Base-by-base conservation (phyloP, 495 filamentous ascomycete genomes). In the Penicillium pulvis region DNA sequence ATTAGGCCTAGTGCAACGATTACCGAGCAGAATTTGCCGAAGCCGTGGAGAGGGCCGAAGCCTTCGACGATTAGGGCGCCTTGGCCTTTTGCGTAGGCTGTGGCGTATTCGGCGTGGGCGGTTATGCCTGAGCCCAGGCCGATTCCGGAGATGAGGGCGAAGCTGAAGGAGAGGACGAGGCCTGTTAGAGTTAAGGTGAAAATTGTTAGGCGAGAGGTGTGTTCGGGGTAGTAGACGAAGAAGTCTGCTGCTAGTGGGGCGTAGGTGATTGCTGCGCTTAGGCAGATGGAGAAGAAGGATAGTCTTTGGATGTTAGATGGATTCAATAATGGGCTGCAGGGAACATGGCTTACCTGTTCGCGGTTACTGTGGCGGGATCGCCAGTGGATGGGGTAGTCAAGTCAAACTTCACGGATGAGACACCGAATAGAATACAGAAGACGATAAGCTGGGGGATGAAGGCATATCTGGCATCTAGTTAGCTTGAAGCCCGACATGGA, bases 11-110 rank as follows among this genome's bases (percentile, higher is more conserved):
- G 74, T 0, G 87, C 86, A 8, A 88, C 75, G n/a, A 93, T 67
- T 1, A 91, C 87, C 19, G 82, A 80, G 68, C 86, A 88, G 76
- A 91, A 88, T 60, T 86, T 86, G 43, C 89, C 89, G 59, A 93
- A 93, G 0, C 73, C 74, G 41, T 83, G 81, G 0, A 91, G 76
- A 0, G 84, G 81, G 3, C 70, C 74, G 65, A 82, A 89, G 19
- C 81, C 88, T 63, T 85, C 82, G 8, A 89, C 85, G 14, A 92
- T 83, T 1, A 93, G 79, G 14, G 79, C 79, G 50, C 79, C 79
- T 63, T 66, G 76, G 41, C 75, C 75, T 20, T 26, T 55, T 19
- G 63, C 61, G 57, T 86, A 89, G 2, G 88, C 88, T 5, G 74
- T 67, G 2, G 68, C 65, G 73, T 87, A 90, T 4, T 73, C 72